Evolutionary conservation across 164 flowering plant species (phyloP), one percentile per base, ranked within the genome.

Genomic region (Annona squamosa): DNA sequence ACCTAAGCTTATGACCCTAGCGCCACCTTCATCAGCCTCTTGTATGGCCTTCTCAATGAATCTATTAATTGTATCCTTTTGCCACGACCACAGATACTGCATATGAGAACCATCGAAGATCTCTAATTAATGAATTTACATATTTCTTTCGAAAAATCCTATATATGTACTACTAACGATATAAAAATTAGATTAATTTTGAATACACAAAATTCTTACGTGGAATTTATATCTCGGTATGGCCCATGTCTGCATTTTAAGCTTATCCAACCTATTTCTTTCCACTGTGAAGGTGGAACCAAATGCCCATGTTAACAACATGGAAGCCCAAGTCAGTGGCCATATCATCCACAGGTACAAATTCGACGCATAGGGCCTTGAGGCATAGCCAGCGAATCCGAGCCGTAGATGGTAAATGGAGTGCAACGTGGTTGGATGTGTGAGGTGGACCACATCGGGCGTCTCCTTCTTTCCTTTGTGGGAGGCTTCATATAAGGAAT

Each of bases 21-120:
- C 78, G 6, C 94, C 94, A 65, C 69, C 81, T 4, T 46, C 72
- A 0, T 90, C 90, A 26, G 92, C 95, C 3, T 88, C 88, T 2
- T 85, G 74, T 68, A 90, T 86, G 2, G 90, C 89, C 52, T 88
- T 84, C 82, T 87, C 91, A 69, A 92, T 88, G 82, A 91, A 74
- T 64, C 63, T 62, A 71, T 86, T 88, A 63, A 91, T 86, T 0
- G 82, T 62, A 43, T 75, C 81, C 46, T 69, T 83, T 71, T 85
- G 86, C 79, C 82, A 69, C 46, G 79, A n/a, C 69, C 75, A 63
- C 48, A 46, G 72, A 64, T 86, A 89, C 91, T 89, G 19, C 79
- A 71, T 65, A 42, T 18, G 46, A 47, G 5, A 37, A 43, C 52
- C 42, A 64, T 73, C 57, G 19, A 10, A 52, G 13, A 10, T 16